Evolutionary conservation across 2,329 filamentous ascomycete genomes (phyloP).

Genomic region (Teratosphaeria pseudoeucalypti): DNA sequence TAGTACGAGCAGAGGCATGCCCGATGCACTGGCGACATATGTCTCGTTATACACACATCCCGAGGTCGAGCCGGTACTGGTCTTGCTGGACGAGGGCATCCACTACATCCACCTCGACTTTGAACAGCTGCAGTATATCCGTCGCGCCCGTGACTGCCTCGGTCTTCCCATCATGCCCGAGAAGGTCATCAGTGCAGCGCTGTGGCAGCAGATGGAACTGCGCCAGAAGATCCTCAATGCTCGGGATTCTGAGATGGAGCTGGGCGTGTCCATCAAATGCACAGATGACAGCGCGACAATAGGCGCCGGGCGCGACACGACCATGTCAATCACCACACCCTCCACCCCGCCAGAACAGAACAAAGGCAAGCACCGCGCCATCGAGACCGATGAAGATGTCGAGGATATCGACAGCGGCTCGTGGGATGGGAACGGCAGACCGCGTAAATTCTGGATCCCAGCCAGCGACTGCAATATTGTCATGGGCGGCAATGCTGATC

Average conservation of each 20-base stretch:
- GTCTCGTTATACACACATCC: conserved; percentile 42
- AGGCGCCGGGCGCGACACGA: conserved; percentile 13
- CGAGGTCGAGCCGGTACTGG: conserved; percentile 45
- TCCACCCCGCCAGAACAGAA: conserved; percentile 6
- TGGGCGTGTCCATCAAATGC: conserved; percentile 39
- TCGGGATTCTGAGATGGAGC: conserved; percentile 40
- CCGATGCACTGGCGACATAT: conserved; percentile 39
- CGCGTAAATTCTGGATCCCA: conserved; percentile 49
- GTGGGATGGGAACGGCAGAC: conserved; percentile 44
- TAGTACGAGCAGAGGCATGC: conserved; percentile 27
- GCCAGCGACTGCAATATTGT: conserved; percentile 44
- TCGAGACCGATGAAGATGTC: conserved; percentile 4
- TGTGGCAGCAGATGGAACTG: conserved; percentile 49
- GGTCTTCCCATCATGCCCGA: conserved; percentile 46
- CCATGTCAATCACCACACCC: conserved; percentile 19
- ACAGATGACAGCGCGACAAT: conserved; percentile 22
- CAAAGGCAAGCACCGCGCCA: conserved; percentile 38
- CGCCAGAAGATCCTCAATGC: conserved; percentile 46
- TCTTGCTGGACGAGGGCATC: conserved; percentile 48
- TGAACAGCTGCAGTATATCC: conserved; percentile 47
- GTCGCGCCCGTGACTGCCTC: conserved; percentile 40
- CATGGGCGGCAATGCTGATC: conserved; percentile 44
- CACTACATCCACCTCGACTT: conserved; percentile 51
- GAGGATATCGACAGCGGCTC: conserved; percentile 34
- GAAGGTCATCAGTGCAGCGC: conserved; percentile 43